These are phyloP conservation scores for Zasmidium angulare DNA, from an alignment of 2,329 filamentous ascomycete species.

Conservation along the genomic window DNA sequence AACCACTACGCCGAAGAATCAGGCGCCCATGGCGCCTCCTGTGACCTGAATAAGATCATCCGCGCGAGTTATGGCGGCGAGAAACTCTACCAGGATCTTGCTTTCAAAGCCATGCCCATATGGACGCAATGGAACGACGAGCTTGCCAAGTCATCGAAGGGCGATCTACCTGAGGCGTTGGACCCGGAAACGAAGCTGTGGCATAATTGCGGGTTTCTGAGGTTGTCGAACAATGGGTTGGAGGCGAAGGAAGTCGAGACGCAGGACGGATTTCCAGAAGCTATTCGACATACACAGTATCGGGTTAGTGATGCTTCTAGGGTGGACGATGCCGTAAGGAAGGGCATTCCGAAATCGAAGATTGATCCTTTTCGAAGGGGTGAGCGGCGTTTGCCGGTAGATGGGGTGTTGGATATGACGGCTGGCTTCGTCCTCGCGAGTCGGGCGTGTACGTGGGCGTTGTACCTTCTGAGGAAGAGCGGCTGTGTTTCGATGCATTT, in stretches of 20 bases:
- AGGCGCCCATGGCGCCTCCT: conserved; percentile 24
- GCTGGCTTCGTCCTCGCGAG: conserved; percentile 22
- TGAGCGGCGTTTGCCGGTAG: conserved; percentile 8
- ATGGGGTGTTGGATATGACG: conserved; percentile 22
- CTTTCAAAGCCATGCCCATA: conserved; percentile 26
- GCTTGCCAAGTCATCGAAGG: conserved; percentile 8
- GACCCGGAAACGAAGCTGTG: conserved; percentile 21
- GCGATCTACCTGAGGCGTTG: conserved; percentile 9
- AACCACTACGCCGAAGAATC: conserved; percentile 22
- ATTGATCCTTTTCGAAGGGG: conserved; percentile 20
- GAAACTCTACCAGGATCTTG: conserved; percentile 25
- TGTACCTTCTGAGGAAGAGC: conserved; percentile 13
- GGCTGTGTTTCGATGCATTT: conserved; percentile 17
- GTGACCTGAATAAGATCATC: conserved; percentile 29
- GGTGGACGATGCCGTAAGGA: conserved; percentile 9
- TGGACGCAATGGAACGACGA: conserved; percentile 38
- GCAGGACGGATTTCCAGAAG: conserved; percentile 25
- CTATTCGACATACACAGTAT: conserved; percentile 30
- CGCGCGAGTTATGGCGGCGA: conserved; percentile 26
- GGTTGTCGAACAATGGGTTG: conserved; percentile 19
- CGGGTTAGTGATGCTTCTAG: conserved; percentile 21
- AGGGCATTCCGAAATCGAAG: conserved; percentile 16
- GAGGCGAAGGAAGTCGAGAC: conserved; percentile 24
- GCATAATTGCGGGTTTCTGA: conserved; percentile 28
- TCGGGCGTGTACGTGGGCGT: conserved; percentile 19